A percentile compares a stretch with the other conserved stretches of the same genome.
phyloP scores from a whole-genome alignment of 345 rosid genomes.

The Rhizophora mangle region DNA sequence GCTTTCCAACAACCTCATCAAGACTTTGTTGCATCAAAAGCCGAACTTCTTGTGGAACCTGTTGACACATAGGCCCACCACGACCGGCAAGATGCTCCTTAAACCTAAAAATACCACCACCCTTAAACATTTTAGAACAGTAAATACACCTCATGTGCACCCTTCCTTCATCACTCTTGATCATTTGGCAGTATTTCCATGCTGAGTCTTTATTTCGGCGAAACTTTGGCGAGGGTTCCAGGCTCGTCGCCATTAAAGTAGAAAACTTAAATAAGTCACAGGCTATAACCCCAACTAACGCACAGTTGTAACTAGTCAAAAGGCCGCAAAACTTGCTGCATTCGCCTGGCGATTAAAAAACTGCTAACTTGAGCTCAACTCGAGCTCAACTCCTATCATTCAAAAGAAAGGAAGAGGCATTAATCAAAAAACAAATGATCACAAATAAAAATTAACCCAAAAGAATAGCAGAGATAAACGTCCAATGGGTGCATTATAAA shows the following conservation, averaged over 20 bases:
- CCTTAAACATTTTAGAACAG: conserved; percentile 28
- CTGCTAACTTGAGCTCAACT: no score
- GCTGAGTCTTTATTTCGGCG: conserved; percentile 22
- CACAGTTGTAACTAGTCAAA: no score
- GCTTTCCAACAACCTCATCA: conserved; percentile 13
- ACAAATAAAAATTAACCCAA: no score
- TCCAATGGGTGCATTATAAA: no score
- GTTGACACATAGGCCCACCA: conserved; percentile 22
- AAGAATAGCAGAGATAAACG: no score
- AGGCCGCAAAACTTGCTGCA: no score
- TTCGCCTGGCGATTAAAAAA: no score
- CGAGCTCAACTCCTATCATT: no score
- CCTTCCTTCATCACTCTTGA: conserved; percentile 13
- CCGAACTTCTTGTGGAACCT: conserved; percentile 24
- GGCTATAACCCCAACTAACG: not conserved
- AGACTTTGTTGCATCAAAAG: conserved; percentile 20
- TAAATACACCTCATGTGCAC: conserved; percentile 21
- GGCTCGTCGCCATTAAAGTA: not conserved
- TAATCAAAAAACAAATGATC: no score
- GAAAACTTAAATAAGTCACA: not conserved
- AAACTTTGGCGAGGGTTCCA: not conserved
- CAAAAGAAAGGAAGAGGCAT: no score
- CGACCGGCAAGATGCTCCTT: conserved; percentile 36
- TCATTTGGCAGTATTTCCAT: conserved; percentile 22
- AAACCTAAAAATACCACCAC: conserved; percentile 32